Conservation (phyloP, 129 eudicot genomes). For the Chrysanthemum lavandulifolium region DNA sequence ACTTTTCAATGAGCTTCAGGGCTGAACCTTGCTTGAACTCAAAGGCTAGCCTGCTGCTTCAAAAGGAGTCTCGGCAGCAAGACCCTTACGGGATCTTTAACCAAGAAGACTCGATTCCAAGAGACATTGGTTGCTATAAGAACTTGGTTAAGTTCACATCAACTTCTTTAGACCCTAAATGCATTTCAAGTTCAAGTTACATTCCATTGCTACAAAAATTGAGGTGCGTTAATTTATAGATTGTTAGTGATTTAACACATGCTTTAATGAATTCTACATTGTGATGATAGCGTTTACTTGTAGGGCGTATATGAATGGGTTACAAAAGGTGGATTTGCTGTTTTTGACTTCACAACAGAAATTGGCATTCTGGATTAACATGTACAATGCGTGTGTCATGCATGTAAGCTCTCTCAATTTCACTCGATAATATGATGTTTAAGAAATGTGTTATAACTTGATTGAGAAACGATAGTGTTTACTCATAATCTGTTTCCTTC, state of each 20-base stretch:
- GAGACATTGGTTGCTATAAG: slow-evolving; percentile 96
- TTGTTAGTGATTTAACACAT: not conserved
- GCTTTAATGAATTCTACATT: slow-evolving; percentile 4
- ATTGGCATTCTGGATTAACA: slow-evolving; percentile 96
- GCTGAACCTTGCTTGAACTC: slow-evolving; percentile 63
- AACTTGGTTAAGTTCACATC: slow-evolving; percentile 85
- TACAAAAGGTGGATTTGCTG: slow-evolving; percentile 87
- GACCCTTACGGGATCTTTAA: slow-evolving; percentile 86
- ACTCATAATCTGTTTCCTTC: not conserved
- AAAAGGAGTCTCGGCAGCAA: slow-evolving; percentile 86
- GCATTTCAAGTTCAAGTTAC: slow-evolving; percentile 80
- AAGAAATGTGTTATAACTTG: not conserved
- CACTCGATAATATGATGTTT: not conserved
- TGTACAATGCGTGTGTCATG: slow-evolving; percentile 95
- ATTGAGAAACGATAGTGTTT: no score
- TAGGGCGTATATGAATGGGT: slow-evolving; percentile 68
- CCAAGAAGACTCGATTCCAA: slow-evolving; percentile 77
- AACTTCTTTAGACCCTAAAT: slow-evolving; percentile 78
- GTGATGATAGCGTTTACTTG: slow-evolving; percentile 13
- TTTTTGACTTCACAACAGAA: slow-evolving; percentile 70
- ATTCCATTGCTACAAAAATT: slow-evolving; percentile 74
- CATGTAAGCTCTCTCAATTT: slow-evolving; percentile 51
- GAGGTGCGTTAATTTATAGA: slow-evolving; percentile 40
- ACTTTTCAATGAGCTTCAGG: slow-evolving; percentile 82
- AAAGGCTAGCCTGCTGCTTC: slow-evolving; percentile 57